Conservation (phyloP, 1,284 basidiomycete genomes). For the Papiliotrema fonsecae region DNA sequence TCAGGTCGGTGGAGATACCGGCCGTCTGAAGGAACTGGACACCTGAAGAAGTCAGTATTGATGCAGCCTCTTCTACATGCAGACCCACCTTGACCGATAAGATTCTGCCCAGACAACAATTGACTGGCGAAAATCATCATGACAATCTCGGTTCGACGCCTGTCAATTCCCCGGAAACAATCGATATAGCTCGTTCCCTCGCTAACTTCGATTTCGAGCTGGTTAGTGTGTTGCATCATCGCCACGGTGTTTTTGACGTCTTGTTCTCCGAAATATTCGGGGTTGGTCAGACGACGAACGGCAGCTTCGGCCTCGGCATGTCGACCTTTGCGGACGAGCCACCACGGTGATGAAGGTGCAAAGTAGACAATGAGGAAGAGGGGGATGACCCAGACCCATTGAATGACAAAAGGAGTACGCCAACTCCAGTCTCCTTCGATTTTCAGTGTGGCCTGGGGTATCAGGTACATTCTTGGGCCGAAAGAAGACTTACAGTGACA, state of each 20-base stretch:
- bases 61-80: conserved; percentile 7
- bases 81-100: conserved; percentile 31
- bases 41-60: background rate
- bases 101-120: conserved; percentile 11
- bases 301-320: conserved; percentile 42
- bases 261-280: conserved; percentile 4
- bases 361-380: conserved; percentile 17
- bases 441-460: conserved; percentile 16
- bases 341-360: conserved; percentile 30
- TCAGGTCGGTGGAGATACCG: conserved; percentile 23
- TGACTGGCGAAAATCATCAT: conserved; percentile 4
- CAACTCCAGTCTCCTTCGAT: conserved; percentile 13
- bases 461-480: conserved; percentile 15
- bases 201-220: conserved; percentile 24
- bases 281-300: conserved; percentile 14
- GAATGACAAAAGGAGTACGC: conserved; percentile 21
- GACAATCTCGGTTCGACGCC: conserved; percentile 46
- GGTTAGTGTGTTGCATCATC: conserved; percentile 19
- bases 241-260: conserved; percentile 27
- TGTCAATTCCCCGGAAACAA: conserved; percentile 45
- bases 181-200: conserved; percentile 40
- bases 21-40: conserved; percentile 7
- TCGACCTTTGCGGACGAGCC: no score
- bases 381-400: conserved; percentile 25
- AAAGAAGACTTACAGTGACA: conserved; percentile 38